phyloP scores from a whole-genome alignment of 1,284 basidiomycete genomes.

The Tetrapyrgos nigripes region DNA sequence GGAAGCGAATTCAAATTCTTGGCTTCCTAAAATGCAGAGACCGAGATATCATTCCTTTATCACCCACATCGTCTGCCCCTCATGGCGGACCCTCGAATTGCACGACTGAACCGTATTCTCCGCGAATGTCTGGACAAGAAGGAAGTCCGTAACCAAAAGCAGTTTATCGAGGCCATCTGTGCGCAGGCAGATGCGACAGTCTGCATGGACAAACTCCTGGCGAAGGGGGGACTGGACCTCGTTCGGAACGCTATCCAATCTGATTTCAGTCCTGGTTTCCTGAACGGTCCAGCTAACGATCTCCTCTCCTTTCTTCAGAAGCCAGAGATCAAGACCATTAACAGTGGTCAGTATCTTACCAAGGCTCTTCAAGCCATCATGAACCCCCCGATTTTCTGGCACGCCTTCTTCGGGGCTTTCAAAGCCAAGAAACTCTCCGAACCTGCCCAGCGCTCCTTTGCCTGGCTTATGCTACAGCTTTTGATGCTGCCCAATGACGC shows the following conservation, averaged over 20 bases:
- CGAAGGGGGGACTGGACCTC: constrained; percentile 42
- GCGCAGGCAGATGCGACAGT: constrained; percentile 43
- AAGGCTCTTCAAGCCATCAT: constrained; percentile 50
- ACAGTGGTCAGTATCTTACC: constrained; percentile 49
- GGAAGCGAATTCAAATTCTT: too few species aligned
- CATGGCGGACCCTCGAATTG: constrained; percentile 1
- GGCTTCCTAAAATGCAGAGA: too few species aligned
- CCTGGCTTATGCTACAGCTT: constrained; percentile 58
- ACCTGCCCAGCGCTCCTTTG: constrained; percentile 46
- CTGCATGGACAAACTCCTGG: constrained; percentile 50
- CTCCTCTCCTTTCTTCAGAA: constrained; percentile 49
- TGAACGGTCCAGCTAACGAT: constrained; percentile 49
- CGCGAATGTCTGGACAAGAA: not conserved
- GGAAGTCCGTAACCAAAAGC: not conserved
- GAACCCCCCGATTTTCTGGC: constrained; percentile 53
- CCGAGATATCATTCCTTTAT: not conserved
- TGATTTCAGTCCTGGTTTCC: constrained; percentile 44
- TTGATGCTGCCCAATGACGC: constrained; percentile 45
- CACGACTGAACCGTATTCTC: not conserved
- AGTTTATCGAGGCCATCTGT: constrained; percentile 51
- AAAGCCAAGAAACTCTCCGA: constrained; percentile 40
- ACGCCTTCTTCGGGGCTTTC: constrained; percentile 31
- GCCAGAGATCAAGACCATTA: constrained; percentile 43
- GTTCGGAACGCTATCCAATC: constrained; percentile 52
- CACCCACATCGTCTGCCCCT: not conserved